A percentile compares a stretch with the other conserved stretches of the same genome.
These are phyloP conservation scores for Phytophthora ramorum DNA, from an alignment of 352 stramenopile genomes.

Conservation along the genomic window DNA sequence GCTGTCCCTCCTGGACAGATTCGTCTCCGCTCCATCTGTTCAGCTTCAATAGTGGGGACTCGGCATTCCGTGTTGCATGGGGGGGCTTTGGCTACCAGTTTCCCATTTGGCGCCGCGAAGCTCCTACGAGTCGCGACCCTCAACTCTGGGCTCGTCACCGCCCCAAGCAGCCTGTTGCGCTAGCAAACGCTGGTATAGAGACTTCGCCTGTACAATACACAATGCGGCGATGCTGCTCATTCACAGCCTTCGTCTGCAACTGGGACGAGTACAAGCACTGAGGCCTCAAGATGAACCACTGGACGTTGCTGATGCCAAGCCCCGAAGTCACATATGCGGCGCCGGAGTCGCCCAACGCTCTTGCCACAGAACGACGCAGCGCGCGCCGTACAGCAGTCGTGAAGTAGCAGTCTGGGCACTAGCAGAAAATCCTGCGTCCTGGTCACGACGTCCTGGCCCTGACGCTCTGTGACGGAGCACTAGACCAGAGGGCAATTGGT, in stretches of 20 bases:
- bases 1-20: slow-evolving; percentile 32
- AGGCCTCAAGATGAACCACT: too few relatives aligned
- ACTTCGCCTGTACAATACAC: slow-evolving; percentile 7
- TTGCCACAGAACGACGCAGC: not conserved
- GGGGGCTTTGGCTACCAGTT: too few relatives aligned
- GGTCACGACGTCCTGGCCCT: too few relatives aligned
- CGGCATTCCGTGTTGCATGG: not conserved
- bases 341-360: too few relatives aligned
- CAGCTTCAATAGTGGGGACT: slow-evolving; percentile 25
- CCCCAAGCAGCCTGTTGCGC: not conserved
- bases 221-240: slow-evolving; percentile 14
- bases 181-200: slow-evolving; percentile 31
- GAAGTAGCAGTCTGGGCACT: not conserved
- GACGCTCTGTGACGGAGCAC: slow-evolving; percentile 1
- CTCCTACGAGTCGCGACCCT: too few relatives aligned
- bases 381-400: not conserved
- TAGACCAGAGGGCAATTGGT: slow-evolving; percentile 11
- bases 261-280: too few relatives aligned
- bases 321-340: too few relatives aligned
- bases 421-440: slow-evolving; percentile 22
- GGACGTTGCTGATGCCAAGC: too few relatives aligned
- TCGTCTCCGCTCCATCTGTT: slow-evolving; percentile 18
- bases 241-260: too few relatives aligned
- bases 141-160: slow-evolving; percentile 8
- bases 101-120: too few relatives aligned